Conservation (phyloP, 2,329 filamentous ascomycete genomes). For the Calonectria pseudoturangicola region DNA sequence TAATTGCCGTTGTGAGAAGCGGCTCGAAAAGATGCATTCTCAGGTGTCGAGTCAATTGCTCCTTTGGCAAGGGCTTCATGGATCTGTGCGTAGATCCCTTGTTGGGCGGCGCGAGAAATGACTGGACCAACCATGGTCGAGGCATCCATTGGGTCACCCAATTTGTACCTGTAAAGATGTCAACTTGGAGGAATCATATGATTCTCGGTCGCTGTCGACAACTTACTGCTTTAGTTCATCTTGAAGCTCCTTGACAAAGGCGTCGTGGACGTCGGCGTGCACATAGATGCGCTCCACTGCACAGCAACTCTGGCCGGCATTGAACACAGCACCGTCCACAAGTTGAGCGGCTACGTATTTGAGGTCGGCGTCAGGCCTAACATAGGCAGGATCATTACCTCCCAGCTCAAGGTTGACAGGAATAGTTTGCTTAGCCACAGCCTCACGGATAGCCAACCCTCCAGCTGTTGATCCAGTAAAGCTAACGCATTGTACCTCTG, state of each 20-base stretch:
- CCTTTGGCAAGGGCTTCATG: constrained; percentile 87
- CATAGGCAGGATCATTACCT: constrained; percentile 94
- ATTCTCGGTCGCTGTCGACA: not conserved
- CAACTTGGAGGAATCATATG: not conserved
- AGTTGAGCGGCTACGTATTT: constrained; percentile 94
- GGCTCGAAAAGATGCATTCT: constrained; percentile 83
- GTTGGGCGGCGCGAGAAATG: constrained; percentile 84
- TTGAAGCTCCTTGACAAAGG: constrained; percentile 85
- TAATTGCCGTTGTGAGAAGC: constrained; percentile 87
- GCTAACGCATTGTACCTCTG: constrained; percentile 85
- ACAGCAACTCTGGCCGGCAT: constrained; percentile 96
- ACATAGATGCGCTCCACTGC: constrained; percentile 94
- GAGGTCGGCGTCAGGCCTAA: constrained; percentile 88
- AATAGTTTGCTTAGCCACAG: constrained; percentile 86
- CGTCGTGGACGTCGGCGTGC: constrained; percentile 86
- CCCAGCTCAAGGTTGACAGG: constrained; percentile 92
- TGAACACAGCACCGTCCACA: constrained; percentile 95
- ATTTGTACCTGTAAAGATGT: constrained; percentile 74
- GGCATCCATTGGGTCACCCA: constrained; percentile 89
- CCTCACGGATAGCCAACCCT: constrained; percentile 87
- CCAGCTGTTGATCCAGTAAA: constrained; percentile 94
- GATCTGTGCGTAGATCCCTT: constrained; percentile 85
- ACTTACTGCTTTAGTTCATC: constrained; percentile 77
- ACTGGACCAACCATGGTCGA: constrained; percentile 90
- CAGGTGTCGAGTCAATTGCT: constrained; percentile 87